Evolutionary conservation across 768 basidiomycete genomes (phyloP), one percentile per base, ranked within the genome.

Genomic region (Guyanaporus albipodus): DNA sequence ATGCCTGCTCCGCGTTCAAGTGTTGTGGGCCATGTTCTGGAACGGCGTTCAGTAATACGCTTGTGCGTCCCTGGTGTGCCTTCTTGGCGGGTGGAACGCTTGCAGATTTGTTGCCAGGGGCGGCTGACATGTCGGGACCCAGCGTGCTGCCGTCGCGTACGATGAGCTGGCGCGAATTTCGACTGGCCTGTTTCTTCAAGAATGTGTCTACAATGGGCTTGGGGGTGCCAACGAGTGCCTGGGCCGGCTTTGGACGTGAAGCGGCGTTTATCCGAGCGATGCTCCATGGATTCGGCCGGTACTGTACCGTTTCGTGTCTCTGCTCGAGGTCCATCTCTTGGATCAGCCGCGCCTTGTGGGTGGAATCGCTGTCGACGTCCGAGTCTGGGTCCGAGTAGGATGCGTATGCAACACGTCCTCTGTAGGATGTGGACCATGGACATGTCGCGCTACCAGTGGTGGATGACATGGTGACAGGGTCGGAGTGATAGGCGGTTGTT

Each of bases 191-290:
- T 41, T 63, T 69, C 57, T 68, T 74, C n/a, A n/a, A n/a, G 59
- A 79, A 76, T 2, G 70, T 67, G 38, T 78, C 76, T 23, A 74
- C 63, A 27, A 79, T 75, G 6, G 54, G 56, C 39, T 68, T 71
- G 34, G 49, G 32, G n/a, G n/a, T n/a, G n/a, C n/a, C n/a, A n/a
- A n/a, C n/a, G n/a, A n/a, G n/a, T n/a, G n/a, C n/a, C n/a, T n/a
- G n/a, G n/a, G n/a, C n/a, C n/a, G n/a, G n/a, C n/a, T 34, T 52
- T 15, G 52, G 45, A 11, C 86, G 77, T 27, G 73, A 70, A 0
- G 78, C 77, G 34, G 87, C 88, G 53, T 91, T 91, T 24, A 86
- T 80, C 56, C 81, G 85, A 4, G 88, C 87, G 46, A 91, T 87
- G 45, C 77, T 79, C 76, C 87, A 91, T 0, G 88, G 88, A 57